Base-by-base conservation (phyloP, 768 basidiomycete species). In the Lactarius pseudohatsudake region DNA sequence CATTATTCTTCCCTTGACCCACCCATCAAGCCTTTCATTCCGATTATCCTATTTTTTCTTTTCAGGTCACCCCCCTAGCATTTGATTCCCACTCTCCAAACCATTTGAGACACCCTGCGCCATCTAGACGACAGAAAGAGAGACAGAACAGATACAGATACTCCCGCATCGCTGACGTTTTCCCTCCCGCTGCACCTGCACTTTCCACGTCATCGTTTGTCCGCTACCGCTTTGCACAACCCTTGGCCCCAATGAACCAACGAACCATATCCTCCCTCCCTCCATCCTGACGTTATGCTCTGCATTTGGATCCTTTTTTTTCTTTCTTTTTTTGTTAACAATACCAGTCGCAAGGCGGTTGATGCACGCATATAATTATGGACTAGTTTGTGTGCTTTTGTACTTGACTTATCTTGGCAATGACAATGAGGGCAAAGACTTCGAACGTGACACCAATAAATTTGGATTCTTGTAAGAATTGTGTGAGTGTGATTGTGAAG, bases 11-110 rank as follows among this genome's bases (percentile, higher is more conserved):
- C 30, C 15, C 55, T 30, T 55, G 30, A 55, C 54, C 28, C 16
- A 55, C 30, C 28, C 36, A 54, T 61, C 22, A 79, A 81, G 70
- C 75, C 81, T 20, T 45, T 65, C 36, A 28, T n/a, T n/a, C 26
- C n/a, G n/a, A 30, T 20, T 20, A 10, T 40, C n/a, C 38, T n/a
- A 18, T 45, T 50, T 30, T 16, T 28, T 30, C 34, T 56, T 45
- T 28, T 50, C 47, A 40, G 26, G 28, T 55, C 34, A 43, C 22
- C 40, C 36, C 36, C 18, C 47, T 26, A 38, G 59, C 58, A 64
- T 41, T 50, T 41, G 30, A 41, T 40, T 22, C 54, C 36, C 28
- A 36, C 26, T 43, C 59, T 26, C 22, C 11, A 38, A 36, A 20
- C 16, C 34, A 53, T 59, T 43, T 57, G 57, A 67, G 68, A 69